Percentiles rank a stretch among this genome's conserved stretches.
Evolutionary conservation across 2,329 filamentous ascomycete species (phyloP).

Genomic region (Botryosphaeria agaves): DNA sequence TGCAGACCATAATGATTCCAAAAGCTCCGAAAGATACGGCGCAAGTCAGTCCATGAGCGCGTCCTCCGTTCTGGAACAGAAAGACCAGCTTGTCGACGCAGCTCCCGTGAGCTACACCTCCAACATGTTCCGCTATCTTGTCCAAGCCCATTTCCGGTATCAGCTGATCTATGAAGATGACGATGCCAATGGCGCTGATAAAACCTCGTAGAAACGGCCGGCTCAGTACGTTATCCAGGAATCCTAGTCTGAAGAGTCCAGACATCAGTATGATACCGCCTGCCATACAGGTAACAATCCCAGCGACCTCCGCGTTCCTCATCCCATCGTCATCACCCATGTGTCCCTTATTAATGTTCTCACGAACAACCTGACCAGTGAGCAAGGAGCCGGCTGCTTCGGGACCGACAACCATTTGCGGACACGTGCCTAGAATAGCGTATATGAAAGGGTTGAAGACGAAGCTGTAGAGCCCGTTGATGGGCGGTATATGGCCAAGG

Average conservation of each 20-base stretch:
- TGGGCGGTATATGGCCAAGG: slow-evolving; percentile 78
- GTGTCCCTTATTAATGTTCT: slow-evolving; percentile 52
- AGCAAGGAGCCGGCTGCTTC: slow-evolving; percentile 88
- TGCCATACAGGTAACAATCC: slow-evolving; percentile 73
- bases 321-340: slow-evolving; percentile 48
- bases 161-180: slow-evolving; percentile 88
- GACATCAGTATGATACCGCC: slow-evolving; percentile 79
- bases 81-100: slow-evolving; percentile 76
- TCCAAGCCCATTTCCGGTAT: slow-evolving; percentile 76
- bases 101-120: slow-evolving; percentile 63
- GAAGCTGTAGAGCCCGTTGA: slow-evolving; percentile 88
- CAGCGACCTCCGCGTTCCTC: slow-evolving; percentile 67
- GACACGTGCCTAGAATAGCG: slow-evolving; percentile 76
- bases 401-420: slow-evolving; percentile 85
- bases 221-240: slow-evolving; percentile 86
- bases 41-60: slow-evolving; percentile 58
- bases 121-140: slow-evolving; percentile 40
- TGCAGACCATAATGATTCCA: slow-evolving; percentile 73
- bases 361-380: slow-evolving; percentile 70
- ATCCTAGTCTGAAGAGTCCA: slow-evolving; percentile 71
- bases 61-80: slow-evolving; percentile 45
- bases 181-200: slow-evolving; percentile 91
- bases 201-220: slow-evolving; percentile 86
- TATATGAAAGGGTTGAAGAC: slow-evolving; percentile 87
- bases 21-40: slow-evolving; percentile 67